These are phyloP conservation scores for Curvularia spicifera DNA, from an alignment of 2,329 filamentous ascomycete species.

Conservation along the genomic window DNA sequence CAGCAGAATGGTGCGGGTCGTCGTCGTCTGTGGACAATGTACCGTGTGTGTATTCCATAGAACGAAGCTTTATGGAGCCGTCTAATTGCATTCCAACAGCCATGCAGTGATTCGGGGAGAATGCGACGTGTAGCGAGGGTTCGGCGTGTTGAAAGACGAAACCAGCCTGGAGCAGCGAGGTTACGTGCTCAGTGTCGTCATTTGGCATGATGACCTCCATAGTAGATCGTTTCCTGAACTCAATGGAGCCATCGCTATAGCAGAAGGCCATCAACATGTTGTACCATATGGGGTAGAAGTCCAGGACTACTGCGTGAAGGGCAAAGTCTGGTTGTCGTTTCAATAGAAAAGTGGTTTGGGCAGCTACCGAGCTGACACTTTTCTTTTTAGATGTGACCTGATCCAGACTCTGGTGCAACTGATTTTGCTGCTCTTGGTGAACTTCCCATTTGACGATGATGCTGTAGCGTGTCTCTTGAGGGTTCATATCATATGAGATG, in stretches of 20 bases:
- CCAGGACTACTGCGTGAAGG: constrained; percentile 73
- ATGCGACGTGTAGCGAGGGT: constrained; percentile 58
- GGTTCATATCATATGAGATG: constrained; percentile 55
- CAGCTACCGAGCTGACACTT: constrained; percentile 51
- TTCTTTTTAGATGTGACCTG: constrained; percentile 72
- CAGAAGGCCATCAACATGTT: constrained; percentile 74
- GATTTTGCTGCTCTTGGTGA: constrained; percentile 65
- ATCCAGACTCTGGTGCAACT: constrained; percentile 77
- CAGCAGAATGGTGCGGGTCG: constrained; percentile 46
- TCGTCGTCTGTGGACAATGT: constrained; percentile 40
- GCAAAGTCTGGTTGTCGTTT: constrained; percentile 70
- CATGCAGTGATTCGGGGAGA: constrained; percentile 58
- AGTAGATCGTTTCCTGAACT: constrained; percentile 77
- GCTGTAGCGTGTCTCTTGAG: constrained; percentile 70
- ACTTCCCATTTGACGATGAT: constrained; percentile 85
- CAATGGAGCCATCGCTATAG: constrained; percentile 80
- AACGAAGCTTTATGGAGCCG: constrained; percentile 50
- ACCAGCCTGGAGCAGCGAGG: constrained; percentile 75
- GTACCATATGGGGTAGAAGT: constrained; percentile 70
- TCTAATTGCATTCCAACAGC: constrained; percentile 54
- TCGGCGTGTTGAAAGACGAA: constrained; percentile 73
- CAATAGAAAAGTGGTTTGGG: constrained; percentile 48
- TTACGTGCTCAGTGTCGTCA: constrained; percentile 68
- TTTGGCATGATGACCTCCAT: constrained; percentile 73
- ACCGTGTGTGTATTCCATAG: constrained; percentile 51